Base-by-base conservation (phyloP, 371 early-diverging fungal species). In the Zopfochytrium polystomum region DNA sequence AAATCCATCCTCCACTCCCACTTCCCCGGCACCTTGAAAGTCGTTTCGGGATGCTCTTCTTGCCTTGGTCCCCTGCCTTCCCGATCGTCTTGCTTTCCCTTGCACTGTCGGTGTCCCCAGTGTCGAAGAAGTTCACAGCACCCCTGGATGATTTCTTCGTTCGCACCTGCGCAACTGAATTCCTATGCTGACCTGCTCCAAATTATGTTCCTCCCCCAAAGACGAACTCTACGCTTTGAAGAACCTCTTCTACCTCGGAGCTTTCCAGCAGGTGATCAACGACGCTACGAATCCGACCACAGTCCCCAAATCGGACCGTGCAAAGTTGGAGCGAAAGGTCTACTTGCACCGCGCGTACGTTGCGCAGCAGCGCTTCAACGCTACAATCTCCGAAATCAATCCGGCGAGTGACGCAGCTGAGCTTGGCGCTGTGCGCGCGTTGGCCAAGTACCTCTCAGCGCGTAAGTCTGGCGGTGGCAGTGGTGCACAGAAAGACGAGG, bases 171-270 rank as follows among this genome's bases (percentile, higher is more conserved):
- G n/a, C n/a, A n/a, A n/a, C n/a, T n/a, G n/a, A n/a, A n/a, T n/a
- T n/a, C n/a, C n/a, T n/a, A n/a, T n/a, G n/a, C n/a, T n/a, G n/a
- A n/a, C n/a, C n/a, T n/a, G n/a, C n/a, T n/a, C n/a, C n/a, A n/a
- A n/a, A n/a, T n/a, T n/a, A n/a, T n/a, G n/a, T n/a, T n/a, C n/a
- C n/a, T n/a, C n/a, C n/a, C n/a, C n/a, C n/a, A 27, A 20, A 63
- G 86, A 86, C 61, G 80, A 86, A 57, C 76, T 85, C 26, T 83
- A 84, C 55, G 75, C 80, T 33, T 72, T 88, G 44, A 80, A 83
- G 50, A 87, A 86, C 68, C 73, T 78, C n/a, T 87, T 86, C 71
- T 79, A 84, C 53, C 73, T 87, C 43, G 87, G 87, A 52, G 78
- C 81, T 50, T 86, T 76, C 62, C 86, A 85, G 63, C 76, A 79